phyloP scores from a whole-genome alignment of 306 rosid genomes.

The Pyrus pyrifolia region DNA sequence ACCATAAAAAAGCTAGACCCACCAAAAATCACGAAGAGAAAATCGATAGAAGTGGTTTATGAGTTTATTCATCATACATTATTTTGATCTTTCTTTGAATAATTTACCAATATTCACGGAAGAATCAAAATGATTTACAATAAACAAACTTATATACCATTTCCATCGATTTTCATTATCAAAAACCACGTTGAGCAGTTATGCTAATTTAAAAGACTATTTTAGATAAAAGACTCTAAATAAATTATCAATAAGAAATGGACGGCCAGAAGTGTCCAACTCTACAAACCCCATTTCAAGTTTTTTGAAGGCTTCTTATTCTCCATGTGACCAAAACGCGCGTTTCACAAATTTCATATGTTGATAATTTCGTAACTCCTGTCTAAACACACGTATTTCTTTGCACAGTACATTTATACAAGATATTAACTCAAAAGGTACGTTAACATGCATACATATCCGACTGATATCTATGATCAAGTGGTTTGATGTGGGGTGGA shows the following conservation, averaged over 20 bases:
- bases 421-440: too few species aligned
- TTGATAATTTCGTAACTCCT: background rate
- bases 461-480: too few species aligned
- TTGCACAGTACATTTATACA: background rate
- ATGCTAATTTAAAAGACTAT: too few species aligned
- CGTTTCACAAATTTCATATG: background rate
- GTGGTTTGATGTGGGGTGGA: too few species aligned
- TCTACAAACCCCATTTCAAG: background rate
- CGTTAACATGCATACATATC: too few species aligned
- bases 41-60: too few species aligned
- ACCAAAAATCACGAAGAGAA: background rate
- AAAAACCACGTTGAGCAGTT: accelerated
- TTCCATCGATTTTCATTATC: too few species aligned
- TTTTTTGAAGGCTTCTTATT: background rate
- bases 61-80: too few species aligned
- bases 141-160: too few species aligned
- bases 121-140: too few species aligned
- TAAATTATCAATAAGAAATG: background rate
- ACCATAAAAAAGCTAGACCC: background rate
- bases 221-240: background rate
- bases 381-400: background rate
- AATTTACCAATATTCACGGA: too few species aligned
- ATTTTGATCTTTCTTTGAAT: too few species aligned
- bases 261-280: background rate
- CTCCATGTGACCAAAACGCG: background rate